Base-by-base conservation (phyloP, 371 early-diverging fungal genomes). In the Massospora cicadina region DNA sequence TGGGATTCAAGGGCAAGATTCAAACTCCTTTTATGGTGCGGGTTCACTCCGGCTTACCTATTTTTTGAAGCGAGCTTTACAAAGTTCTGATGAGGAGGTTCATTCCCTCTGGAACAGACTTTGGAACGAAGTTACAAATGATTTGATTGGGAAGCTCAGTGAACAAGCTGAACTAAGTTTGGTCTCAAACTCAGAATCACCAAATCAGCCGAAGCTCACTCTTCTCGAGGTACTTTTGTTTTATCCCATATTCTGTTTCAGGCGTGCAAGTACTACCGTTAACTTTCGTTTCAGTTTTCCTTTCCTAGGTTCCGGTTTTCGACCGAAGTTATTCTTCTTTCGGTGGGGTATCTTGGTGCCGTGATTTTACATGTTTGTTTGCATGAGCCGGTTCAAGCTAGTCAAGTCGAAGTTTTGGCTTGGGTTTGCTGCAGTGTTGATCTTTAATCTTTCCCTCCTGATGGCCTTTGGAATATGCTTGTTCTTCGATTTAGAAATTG, bases 351-450 rank as follows among this genome's bases (percentile, higher is more conserved):
- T 65, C 61, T 80, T 33, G 70, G 76, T 59, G 77, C 78, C 31
- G 81, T 80, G 66, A 70, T 81, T n/a, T n/a, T 76, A 82, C 68
- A 80, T 86, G 5, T 81, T 83, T 1, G 68, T 77, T 13, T 76
- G 77, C 2, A 71, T 85, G 54, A 81, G 79, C 17, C 70, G 76
- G 27, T 77, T 83, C 10, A 81, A 81, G 70, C 72, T 81, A 31
- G 81, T 89, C 33, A 85, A 84, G 66, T 86, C 86, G 54, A 85
- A 83, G 64, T 80, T 81, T 67, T 84, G 82, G 12, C 71, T 86
- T 2, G 84, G 83, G 0, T 71, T 83, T 32, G 79, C 82, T 5
- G 82, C 83, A 2, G 77, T 86, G 1, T 68, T 74, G 55, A 80
- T 75, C 67, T 74, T 80, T 28, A 71, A 77, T 71, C 76, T 72